Evolutionary conservation across 2,329 filamentous ascomycete species (phyloP).

Genomic region (Trichophyton rubrum): DNA sequence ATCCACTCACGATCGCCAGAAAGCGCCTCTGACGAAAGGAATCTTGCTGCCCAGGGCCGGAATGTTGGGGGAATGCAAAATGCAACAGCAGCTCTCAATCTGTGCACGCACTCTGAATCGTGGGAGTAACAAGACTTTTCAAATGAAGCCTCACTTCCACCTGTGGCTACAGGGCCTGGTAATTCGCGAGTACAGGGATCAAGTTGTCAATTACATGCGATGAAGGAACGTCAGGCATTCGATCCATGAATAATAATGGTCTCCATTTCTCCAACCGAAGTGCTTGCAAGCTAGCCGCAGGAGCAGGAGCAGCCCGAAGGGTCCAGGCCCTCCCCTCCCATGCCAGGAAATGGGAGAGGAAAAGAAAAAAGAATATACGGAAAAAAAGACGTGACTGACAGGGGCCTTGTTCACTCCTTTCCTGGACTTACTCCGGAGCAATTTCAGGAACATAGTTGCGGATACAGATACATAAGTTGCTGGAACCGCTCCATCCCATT

Average conservation of each 20-base stretch:
- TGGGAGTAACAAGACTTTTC: neutral
- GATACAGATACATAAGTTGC: neutral
- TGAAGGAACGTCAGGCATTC: neutral
- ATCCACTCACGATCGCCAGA: constrained; percentile 1
- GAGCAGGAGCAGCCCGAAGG: constrained; percentile 1
- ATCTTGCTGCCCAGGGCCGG: neutral
- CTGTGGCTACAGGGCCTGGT: neutral
- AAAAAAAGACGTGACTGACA: neutral
- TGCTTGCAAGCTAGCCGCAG: constrained; percentile 2
- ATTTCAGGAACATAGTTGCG: constrained; percentile 4
- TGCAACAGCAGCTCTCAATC: neutral
- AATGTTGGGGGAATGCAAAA: neutral
- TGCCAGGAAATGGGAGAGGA: neutral
- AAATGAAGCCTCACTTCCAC: neutral
- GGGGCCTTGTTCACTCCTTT: neutral
- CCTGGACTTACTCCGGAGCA: neutral
- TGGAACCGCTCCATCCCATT: neutral
- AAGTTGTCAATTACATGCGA: neutral
- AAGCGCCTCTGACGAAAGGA: constrained; percentile 2
- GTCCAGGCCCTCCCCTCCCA: constrained; percentile 1
- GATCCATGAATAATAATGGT: neutral
- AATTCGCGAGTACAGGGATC: neutral
- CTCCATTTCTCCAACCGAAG: neutral
- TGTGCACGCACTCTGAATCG: neutral
- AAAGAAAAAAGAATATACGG: neutral